Percentiles rank a stretch among this genome's conserved stretches.
Evolutionary conservation across 805 yeast species (phyloP).

Genomic region (Spencermartinsiella europaea): DNA sequence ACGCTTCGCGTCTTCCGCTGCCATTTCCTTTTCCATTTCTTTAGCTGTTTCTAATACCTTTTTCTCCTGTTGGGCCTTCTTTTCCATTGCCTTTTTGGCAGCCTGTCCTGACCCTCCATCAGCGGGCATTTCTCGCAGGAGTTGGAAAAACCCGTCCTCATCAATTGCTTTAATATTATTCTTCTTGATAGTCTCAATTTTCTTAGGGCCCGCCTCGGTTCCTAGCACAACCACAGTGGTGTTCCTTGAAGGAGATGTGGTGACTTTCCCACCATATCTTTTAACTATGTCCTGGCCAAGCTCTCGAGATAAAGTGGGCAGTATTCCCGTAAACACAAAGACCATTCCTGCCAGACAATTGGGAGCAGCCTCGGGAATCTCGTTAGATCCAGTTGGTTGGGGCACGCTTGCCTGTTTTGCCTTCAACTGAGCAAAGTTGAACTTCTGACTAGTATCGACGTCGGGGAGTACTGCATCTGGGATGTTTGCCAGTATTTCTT

Average conservation of each 20-base stretch:
- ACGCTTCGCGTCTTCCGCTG: constrained; percentile 27
- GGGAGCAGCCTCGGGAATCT: constrained; percentile 76
- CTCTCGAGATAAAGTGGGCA: constrained; percentile 74
- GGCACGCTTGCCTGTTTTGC: constrained; percentile 34
- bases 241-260: constrained; percentile 71
- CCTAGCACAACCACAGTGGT: constrained; percentile 90
- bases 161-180: constrained; percentile 73
- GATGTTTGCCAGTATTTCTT: constrained; percentile 54
- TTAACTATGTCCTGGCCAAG: constrained; percentile 73
- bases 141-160: constrained; percentile 77
- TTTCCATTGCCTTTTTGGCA: constrained; percentile 68
- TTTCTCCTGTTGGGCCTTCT: constrained; percentile 63
- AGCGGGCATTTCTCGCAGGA: constrained; percentile 76
- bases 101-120: constrained; percentile 84
- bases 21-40: constrained; percentile 39
- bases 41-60: constrained; percentile 42
- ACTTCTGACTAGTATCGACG: constrained; percentile 43
- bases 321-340: constrained; percentile 86
- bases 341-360: constrained; percentile 86
- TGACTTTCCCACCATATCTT: constrained; percentile 85
- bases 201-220: constrained; percentile 95
- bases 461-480: constrained; percentile 68
- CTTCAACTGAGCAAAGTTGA: constrained; percentile 55
- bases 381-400: constrained; percentile 26
- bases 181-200: constrained; percentile 71